These are phyloP conservation scores for Amaranthus hypochondriacus DNA, from an alignment of 148 eudicot species.

Conservation along the genomic window DNA sequence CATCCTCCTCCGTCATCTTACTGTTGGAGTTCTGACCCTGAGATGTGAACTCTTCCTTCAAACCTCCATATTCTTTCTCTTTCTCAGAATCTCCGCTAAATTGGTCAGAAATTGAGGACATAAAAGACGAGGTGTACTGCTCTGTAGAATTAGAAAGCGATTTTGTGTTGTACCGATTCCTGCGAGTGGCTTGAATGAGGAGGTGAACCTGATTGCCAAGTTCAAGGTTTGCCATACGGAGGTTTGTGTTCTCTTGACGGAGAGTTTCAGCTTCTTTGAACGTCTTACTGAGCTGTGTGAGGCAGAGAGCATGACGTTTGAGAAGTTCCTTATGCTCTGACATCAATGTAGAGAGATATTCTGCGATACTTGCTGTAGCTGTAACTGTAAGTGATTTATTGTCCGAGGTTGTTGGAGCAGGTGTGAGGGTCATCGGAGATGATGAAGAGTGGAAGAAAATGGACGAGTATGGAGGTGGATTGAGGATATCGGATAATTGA, in stretches of 20 bases:
- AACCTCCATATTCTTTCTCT: conserved; percentile 19
- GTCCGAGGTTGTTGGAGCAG: background rate
- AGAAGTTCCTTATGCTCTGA: conserved; percentile 39
- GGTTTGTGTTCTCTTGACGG: conserved; percentile 67
- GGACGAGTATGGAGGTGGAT: conserved; percentile 22
- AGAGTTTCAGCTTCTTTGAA: conserved; percentile 49
- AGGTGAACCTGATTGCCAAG: conserved; percentile 37
- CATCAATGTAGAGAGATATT: conserved; percentile 24
- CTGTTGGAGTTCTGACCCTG: conserved; percentile 24
- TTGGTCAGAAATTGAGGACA: background rate
- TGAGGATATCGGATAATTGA: conserved; percentile 12
- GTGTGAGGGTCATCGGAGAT: conserved; percentile 3
- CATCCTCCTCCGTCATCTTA: conserved; percentile 37
- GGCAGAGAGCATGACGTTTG: conserved; percentile 31
- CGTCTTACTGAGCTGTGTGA: conserved; percentile 33
- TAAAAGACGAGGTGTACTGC: conserved; percentile 12
- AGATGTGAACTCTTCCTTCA: conserved; percentile 18
- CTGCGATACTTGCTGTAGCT: background rate
- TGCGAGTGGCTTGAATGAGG: conserved; percentile 26
- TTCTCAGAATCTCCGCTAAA: conserved; percentile 12
- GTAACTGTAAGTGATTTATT: background rate
- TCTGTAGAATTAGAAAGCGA: background rate
- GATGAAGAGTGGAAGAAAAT: conserved; percentile 22
- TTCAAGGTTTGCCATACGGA: conserved; percentile 42
- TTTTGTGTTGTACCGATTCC: conserved; percentile 9